Percentiles rank a stretch among this genome's conserved stretches.
phyloP scores from a whole-genome alignment of 495 filamentous ascomycete species.

The Penicillium canariense region DNA sequence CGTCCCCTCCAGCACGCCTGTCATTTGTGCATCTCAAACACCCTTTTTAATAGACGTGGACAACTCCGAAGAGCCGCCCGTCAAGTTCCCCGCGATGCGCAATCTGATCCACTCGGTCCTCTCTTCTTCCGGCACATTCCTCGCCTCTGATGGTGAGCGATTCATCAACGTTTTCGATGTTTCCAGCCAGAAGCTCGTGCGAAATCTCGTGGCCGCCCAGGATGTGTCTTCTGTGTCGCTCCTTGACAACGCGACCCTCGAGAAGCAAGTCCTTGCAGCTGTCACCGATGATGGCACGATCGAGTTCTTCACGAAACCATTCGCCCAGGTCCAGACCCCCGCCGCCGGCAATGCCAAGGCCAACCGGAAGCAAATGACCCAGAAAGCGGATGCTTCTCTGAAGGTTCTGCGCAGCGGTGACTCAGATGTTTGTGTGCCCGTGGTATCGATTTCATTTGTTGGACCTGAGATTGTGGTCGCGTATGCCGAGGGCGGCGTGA shows the following conservation, averaged over 20 bases:
- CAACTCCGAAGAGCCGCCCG: constrained; percentile 36
- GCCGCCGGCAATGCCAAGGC: constrained; percentile 40
- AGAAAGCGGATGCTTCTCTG: constrained; percentile 49
- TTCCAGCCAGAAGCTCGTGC: constrained; percentile 41
- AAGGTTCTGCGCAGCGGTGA: constrained; percentile 50
- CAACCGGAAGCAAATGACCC: constrained; percentile 48
- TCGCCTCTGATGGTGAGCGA: constrained; percentile 53
- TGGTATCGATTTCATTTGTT: constrained; percentile 49
- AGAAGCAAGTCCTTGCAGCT: constrained; percentile 47
- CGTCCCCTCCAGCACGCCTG: constrained; percentile 40
- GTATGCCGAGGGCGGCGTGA: constrained; percentile 56
- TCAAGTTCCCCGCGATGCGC: constrained; percentile 52
- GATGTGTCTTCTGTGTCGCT: constrained; percentile 44
- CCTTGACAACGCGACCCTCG: constrained; percentile 23
- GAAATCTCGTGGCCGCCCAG: constrained; percentile 53
- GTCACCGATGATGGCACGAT: constrained; percentile 55
- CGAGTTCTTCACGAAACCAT: constrained; percentile 57
- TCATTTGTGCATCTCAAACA: constrained; percentile 57
- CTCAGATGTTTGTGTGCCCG: constrained; percentile 38
- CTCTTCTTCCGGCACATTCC: constrained; percentile 41
- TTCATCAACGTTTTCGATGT: constrained; percentile 56
- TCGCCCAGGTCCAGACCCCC: constrained; percentile 37
- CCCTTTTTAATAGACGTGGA: constrained; percentile 51
- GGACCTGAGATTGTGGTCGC: constrained; percentile 48
- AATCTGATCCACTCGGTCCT: constrained; percentile 52